Percentiles rank a stretch among this genome's conserved stretches.
phyloP scores from a whole-genome alignment of 768 basidiomycete genomes.

The Tulasnella sp. region DNA sequence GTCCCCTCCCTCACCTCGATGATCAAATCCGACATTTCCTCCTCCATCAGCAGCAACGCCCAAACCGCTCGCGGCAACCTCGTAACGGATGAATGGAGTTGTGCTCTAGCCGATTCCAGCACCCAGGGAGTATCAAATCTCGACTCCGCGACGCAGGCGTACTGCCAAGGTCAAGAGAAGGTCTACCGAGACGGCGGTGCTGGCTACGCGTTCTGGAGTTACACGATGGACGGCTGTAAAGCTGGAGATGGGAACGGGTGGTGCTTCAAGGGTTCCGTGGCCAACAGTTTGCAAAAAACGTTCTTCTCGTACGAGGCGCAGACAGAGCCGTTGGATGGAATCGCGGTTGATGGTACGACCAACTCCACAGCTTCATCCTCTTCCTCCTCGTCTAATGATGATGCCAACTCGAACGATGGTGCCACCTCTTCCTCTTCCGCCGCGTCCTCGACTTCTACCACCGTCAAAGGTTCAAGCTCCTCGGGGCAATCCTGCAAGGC shows the following conservation, averaged over 20 bases:
- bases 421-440: background rate
- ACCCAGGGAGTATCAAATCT: constrained; percentile 42
- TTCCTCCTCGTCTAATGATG: constrained; percentile 6
- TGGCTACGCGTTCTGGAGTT: constrained; percentile 68
- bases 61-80: constrained; percentile 36
- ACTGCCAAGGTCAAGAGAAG: constrained; percentile 52
- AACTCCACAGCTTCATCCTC: constrained; percentile 24
- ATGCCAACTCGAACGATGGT: background rate
- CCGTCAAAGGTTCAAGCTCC: background rate
- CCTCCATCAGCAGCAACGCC: constrained; percentile 29
- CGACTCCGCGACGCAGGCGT: constrained; percentile 39
- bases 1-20: constrained; percentile 33
- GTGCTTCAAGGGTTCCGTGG: constrained; percentile 60
- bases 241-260: constrained; percentile 54
- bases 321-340: constrained; percentile 17
- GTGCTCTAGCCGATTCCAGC: constrained; percentile 44
- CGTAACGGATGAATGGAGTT: constrained; percentile 48
- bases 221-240: constrained; percentile 46
- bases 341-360: constrained; percentile 14
- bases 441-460: background rate
- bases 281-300: constrained; percentile 45
- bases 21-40: constrained; percentile 24
- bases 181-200: constrained; percentile 49
- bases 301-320: constrained; percentile 48
- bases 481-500: constrained; percentile 4